These are phyloP conservation scores for Aciculosporium take DNA, from an alignment of 2,329 filamentous ascomycete genomes.

Conservation along the genomic window DNA sequence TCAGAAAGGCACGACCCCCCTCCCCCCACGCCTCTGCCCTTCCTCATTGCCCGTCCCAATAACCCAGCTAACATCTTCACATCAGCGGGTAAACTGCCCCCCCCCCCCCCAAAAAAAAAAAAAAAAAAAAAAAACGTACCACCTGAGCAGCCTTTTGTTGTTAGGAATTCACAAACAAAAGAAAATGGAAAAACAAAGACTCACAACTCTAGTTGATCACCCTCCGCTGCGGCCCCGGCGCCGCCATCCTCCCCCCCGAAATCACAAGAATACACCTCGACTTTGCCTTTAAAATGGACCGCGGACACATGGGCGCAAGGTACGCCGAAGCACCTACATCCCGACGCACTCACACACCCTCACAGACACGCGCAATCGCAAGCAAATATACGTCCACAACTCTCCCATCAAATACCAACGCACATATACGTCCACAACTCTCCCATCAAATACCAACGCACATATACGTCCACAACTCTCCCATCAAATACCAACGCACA, in stretches of 20 bases:
- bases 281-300: conserved; percentile 46
- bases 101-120: conserved; percentile 7
- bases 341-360: background rate
- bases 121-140: background rate
- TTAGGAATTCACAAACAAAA: too few relatives aligned
- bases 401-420: too few relatives aligned
- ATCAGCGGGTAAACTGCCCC: conserved; percentile 26
- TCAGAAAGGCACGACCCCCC: conserved; percentile 50
- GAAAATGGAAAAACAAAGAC: conserved; percentile 6
- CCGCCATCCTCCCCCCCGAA: conserved; percentile 63
- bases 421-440: conserved; percentile 4
- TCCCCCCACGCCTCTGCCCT: background rate
- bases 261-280: conserved; percentile 63
- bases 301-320: conserved; percentile 61
- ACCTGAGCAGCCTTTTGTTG: too few relatives aligned
- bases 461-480: conserved; percentile 14
- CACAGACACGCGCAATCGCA: background rate
- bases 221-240: conserved; percentile 69
- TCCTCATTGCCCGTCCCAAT: background rate
- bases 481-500: background rate
- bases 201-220: conserved; percentile 46
- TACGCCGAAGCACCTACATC: too few relatives aligned
- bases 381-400: too few relatives aligned
- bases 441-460: conserved; percentile 5
- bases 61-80: background rate